These are phyloP conservation scores for Triticum dicoccoides DNA, from an alignment of 176 grass and related monocot species.

Conservation along the genomic window DNA sequence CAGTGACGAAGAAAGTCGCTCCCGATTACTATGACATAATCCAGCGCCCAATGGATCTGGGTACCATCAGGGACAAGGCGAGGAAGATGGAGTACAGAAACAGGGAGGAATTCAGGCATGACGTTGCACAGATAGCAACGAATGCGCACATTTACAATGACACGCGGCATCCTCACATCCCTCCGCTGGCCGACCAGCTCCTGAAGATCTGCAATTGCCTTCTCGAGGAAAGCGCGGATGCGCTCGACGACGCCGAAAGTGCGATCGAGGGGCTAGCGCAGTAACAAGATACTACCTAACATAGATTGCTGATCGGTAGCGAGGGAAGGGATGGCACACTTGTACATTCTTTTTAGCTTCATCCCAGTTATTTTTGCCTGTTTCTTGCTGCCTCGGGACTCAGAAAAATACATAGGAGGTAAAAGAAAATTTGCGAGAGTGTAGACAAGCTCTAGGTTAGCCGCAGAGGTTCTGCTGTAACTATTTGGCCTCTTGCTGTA, in stretches of 20 bases:
- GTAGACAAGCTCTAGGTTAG: slow-evolving; percentile 46
- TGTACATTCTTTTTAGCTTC: slow-evolving; percentile 40
- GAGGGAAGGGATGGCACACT: neutral
- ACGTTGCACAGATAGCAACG: slow-evolving; percentile 65
- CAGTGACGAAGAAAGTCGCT: slow-evolving; percentile 85
- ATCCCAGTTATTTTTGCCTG: slow-evolving; percentile 20
- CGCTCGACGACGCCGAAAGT: slow-evolving; percentile 53
- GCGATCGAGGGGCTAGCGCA: slow-evolving; percentile 39
- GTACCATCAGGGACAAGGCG: slow-evolving; percentile 84
- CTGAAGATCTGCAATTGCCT: slow-evolving; percentile 57
- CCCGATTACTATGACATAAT: slow-evolving; percentile 75
- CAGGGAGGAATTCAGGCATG: slow-evolving; percentile 75
- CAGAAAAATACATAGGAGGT: neutral
- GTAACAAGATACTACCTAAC: slow-evolving; percentile 25
- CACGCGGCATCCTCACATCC: slow-evolving; percentile 57
- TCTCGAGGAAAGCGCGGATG: slow-evolving; percentile 28
- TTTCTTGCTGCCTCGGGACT: neutral
- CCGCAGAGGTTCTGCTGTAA: slow-evolving; percentile 10
- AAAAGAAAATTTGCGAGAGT: neutral
- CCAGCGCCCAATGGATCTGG: slow-evolving; percentile 79
- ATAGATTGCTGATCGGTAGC: slow-evolving; percentile 32
- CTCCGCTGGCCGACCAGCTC: slow-evolving; percentile 77
- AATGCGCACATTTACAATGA: slow-evolving; percentile 84
- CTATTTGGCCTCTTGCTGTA: slow-evolving; percentile 43
- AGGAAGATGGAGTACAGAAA: slow-evolving; percentile 84